Conservation (phyloP, 2,329 filamentous ascomycete genomes). For the Penicillium brasilianum region DNA sequence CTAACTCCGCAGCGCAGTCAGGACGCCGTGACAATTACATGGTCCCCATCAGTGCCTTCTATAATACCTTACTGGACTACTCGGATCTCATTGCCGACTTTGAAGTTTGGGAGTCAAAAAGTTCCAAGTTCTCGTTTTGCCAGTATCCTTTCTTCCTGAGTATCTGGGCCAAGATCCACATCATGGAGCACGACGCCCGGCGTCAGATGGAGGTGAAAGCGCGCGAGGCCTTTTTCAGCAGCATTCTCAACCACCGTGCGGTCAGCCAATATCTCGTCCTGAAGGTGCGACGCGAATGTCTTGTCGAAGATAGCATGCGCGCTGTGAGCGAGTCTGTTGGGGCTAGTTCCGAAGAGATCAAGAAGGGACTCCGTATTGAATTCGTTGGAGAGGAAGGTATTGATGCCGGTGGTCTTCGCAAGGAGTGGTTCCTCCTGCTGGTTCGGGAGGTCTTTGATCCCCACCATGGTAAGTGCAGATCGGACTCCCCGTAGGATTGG, state of each 20-base stretch:
- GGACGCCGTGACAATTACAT: conserved; percentile 65
- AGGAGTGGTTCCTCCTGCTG: conserved; percentile 92
- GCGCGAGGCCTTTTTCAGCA: conserved; percentile 87
- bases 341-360: conserved; percentile 80
- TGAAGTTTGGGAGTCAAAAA: conserved; percentile 80
- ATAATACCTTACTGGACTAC: conserved; percentile 83
- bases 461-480: conserved; percentile 70
- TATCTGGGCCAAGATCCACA: conserved; percentile 89
- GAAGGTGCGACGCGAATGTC: conserved; percentile 78
- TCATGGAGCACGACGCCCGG: conserved; percentile 84
- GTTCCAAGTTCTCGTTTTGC: conserved; percentile 81
- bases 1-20: conserved; percentile 47
- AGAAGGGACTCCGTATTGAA: conserved; percentile 84
- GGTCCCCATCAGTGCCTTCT: conserved; percentile 82
- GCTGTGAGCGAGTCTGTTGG: conserved; percentile 85
- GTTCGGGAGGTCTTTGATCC: conserved; percentile 90
- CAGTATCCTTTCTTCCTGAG: conserved; percentile 92
- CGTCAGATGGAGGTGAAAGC: conserved; percentile 90
- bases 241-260: conserved; percentile 74
- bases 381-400: conserved; percentile 90
- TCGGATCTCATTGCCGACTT: conserved; percentile 86
- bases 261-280: conserved; percentile 79
- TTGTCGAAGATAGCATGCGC: conserved; percentile 86
- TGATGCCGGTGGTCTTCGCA: conserved; percentile 85
- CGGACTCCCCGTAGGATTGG: not conserved